These are phyloP conservation scores for Epichloe hybrida DNA, from an alignment of 2,329 filamentous ascomycete species.

Conservation along the genomic window DNA sequence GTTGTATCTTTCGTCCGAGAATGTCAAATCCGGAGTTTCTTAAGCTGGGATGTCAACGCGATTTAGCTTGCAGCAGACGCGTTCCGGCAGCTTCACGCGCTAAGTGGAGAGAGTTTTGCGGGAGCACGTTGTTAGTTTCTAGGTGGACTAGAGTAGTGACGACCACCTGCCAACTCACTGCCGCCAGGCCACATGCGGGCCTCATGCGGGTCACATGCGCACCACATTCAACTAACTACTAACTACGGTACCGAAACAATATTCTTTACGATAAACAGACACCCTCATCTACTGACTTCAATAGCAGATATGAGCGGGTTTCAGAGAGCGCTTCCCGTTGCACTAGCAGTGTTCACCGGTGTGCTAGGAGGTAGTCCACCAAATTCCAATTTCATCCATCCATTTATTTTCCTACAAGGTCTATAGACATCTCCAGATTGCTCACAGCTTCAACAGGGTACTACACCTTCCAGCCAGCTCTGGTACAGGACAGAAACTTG, in stretches of 20 bases:
- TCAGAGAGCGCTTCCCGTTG: slow-evolving; percentile 21
- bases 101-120: slow-evolving; percentile 1
- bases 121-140: neutral
- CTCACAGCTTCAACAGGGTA: slow-evolving; percentile 14
- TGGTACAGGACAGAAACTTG: slow-evolving; percentile 13
- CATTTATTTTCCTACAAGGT: neutral
- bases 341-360: slow-evolving; percentile 23
- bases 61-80: slow-evolving; percentile 14
- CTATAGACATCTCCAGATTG: neutral
- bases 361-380: slow-evolving; percentile 19
- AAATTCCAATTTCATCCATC: neutral
- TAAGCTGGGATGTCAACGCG: slow-evolving; percentile 9
- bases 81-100: slow-evolving; percentile 7
- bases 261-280: too few species aligned
- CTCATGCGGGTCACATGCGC: neutral
- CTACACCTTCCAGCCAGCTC: slow-evolving; percentile 24
- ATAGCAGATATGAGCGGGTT: slow-evolving; percentile 17
- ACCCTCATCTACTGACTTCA: neutral
- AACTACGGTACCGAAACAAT: too few species aligned
- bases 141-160: neutral
- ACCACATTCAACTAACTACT: neutral
- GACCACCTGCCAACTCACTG: neutral
- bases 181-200: neutral
- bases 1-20: neutral
- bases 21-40: neutral